These are phyloP conservation scores for Leccinellum albellum DNA, from an alignment of 768 basidiomycete genomes.

Conservation along the genomic window DNA sequence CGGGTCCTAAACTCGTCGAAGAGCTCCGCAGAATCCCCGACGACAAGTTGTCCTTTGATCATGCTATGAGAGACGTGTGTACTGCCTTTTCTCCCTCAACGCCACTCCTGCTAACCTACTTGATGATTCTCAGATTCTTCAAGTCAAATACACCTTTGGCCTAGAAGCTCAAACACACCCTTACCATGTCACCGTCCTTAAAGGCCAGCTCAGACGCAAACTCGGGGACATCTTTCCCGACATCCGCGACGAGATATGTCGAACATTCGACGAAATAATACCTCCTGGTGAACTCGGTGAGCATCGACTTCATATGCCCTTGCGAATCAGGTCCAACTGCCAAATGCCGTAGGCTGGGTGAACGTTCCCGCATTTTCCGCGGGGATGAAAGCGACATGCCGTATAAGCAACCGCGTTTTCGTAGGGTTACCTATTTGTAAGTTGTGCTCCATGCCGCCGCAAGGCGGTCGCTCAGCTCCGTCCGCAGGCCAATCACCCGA, in stretches of 20 bases:
- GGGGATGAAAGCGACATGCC: conserved; percentile 32
- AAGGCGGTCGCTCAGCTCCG: conserved; percentile 6
- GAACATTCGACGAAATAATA: conserved; percentile 29
- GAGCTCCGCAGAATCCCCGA: conserved; percentile 50
- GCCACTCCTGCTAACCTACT: conserved; percentile 11
- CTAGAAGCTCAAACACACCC: conserved; percentile 29
- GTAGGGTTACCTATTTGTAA: conserved; percentile 38
- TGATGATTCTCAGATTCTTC: conserved; percentile 31
- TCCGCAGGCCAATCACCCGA: conserved; percentile 34
- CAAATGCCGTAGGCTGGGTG: conserved; percentile 26
- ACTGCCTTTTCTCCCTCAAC: conserved; percentile 1
- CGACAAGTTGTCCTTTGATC: conserved; percentile 40
- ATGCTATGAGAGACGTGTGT: conserved; percentile 39
- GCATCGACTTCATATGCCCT: conserved; percentile 1
- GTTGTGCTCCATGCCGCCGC: conserved; percentile 8
- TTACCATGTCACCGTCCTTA: conserved; percentile 35
- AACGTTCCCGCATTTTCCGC: conserved; percentile 26
- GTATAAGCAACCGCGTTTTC: conserved; percentile 40
- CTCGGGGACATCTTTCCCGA: conserved; percentile 32
- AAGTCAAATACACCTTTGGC: conserved; percentile 38
- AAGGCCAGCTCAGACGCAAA: conserved; percentile 32
- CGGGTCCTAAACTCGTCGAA: conserved; percentile 41
- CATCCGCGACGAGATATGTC: conserved; percentile 33
- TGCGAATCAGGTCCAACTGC: conserved; percentile 10
- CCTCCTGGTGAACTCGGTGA: conserved; percentile 19